These are phyloP conservation scores for Fusarium papillatum DNA, from an alignment of 2,329 filamentous ascomycete species.

Conservation along the genomic window DNA sequence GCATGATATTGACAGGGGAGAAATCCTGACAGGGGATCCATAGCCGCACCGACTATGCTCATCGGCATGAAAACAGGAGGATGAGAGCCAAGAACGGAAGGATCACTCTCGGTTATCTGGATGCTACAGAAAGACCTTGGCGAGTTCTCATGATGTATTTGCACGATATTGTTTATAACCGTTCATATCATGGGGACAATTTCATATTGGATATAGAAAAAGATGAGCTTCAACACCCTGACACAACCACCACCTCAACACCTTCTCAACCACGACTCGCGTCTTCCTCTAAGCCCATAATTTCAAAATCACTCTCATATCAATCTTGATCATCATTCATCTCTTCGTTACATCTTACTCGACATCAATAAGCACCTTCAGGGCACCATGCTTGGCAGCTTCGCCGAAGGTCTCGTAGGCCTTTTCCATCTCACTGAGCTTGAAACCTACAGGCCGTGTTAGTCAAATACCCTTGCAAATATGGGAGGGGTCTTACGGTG, in stretches of 20 bases:
- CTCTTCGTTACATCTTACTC: conserved; percentile 16
- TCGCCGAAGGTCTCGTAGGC: conserved; percentile 35
- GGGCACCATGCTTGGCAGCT: conserved; percentile 30
- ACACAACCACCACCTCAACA: neutral
- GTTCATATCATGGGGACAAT: neutral
- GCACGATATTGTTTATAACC: neutral
- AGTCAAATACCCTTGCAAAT: neutral
- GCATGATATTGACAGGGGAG: neutral
- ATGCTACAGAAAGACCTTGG: neutral
- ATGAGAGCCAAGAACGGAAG: neutral
- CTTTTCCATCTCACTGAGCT: conserved; percentile 36
- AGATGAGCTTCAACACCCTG: neutral
- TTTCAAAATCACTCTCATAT: neutral
- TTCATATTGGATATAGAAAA: neutral
- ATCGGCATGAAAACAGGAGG: neutral
- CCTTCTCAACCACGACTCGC: neutral
- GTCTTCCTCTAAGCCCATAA: neutral
- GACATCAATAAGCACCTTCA: conserved; percentile 37
- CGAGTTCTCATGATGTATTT: neutral
- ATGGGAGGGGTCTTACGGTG: conserved; percentile 51
- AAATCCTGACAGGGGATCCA: neutral
- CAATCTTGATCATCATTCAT: neutral
- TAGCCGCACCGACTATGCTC: neutral
- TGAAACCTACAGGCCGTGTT: conserved; percentile 17
- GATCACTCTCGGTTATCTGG: neutral